These are phyloP conservation scores for Herpetospermum pedunculosum DNA, from an alignment of 306 rosid genomes.

Conservation along the genomic window DNA sequence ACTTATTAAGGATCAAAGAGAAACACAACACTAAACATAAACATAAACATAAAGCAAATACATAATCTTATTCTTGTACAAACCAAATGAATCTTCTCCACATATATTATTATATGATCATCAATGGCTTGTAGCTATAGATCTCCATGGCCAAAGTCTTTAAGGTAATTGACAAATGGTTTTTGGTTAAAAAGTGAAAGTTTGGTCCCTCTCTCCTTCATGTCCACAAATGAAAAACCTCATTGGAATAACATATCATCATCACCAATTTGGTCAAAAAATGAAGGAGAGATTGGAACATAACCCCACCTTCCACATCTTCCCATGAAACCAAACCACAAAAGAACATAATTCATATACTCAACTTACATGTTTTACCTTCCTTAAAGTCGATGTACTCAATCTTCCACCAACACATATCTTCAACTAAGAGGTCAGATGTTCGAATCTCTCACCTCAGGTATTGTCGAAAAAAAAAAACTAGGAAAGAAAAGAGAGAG, in stretches of 20 bases:
- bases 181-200: background rate
- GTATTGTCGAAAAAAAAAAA: no score
- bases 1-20: background rate
- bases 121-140: background rate
- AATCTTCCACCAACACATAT: no score
- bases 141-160: background rate
- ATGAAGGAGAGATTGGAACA: background rate
- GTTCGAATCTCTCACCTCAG: no score
- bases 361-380: no score
- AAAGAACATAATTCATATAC: no score
- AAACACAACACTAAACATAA: background rate
- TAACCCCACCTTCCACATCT: background rate
- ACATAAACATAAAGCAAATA: no score
- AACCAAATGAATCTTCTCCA: background rate
- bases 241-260: background rate
- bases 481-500: no score
- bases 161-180: background rate
- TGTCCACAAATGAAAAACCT: background rate
- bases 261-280: background rate
- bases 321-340: background rate
- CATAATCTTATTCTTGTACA: background rate
- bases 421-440: no score
- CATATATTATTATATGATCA: background rate
- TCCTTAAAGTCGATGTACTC: no score
- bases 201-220: background rate